These are phyloP conservation scores for Oxyria digyna DNA, from an alignment of 148 eudicot genomes.

Conservation along the genomic window DNA sequence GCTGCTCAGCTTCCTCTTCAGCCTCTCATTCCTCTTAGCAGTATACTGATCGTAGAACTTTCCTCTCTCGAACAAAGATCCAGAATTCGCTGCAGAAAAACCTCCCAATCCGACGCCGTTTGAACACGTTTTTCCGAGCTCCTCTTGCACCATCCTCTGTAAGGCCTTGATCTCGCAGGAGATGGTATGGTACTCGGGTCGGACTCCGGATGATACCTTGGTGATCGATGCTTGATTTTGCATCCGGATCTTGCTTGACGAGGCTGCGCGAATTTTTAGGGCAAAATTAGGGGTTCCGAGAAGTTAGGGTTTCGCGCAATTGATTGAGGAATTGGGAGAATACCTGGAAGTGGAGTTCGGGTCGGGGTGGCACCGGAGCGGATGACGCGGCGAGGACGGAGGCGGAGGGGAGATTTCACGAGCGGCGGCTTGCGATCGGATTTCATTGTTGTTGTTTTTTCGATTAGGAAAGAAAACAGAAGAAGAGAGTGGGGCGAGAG, in stretches of 20 bases:
- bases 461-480: neutral
- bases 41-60: conserved; percentile 59
- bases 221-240: conserved; percentile 12
- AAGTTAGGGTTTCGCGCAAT: neutral
- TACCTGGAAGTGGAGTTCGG: conserved; percentile 54
- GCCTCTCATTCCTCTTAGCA: conserved; percentile 79
- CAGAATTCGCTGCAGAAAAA: conserved; percentile 4
- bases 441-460: conserved; percentile 26
- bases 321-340: neutral
- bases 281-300: neutral
- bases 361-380: conserved; percentile 29
- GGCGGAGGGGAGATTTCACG: conserved; percentile 46
- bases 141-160: conserved; percentile 41
- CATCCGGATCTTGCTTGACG: conserved; percentile 21
- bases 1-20: conserved; percentile 51
- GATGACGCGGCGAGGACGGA: conserved; percentile 54
- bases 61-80: conserved; percentile 54
- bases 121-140: conserved; percentile 14
- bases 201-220: conserved; percentile 21
- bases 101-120: neutral
- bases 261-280: neutral
- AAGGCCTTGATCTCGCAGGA: conserved; percentile 47
- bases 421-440: conserved; percentile 64
- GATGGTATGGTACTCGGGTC: conserved; percentile 35
- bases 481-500: neutral